Evolutionary conservation across 1,139 yeast genomes (phyloP), one percentile per base, ranked within the genome.

Genomic region (Taphrina flavorubra): DNA sequence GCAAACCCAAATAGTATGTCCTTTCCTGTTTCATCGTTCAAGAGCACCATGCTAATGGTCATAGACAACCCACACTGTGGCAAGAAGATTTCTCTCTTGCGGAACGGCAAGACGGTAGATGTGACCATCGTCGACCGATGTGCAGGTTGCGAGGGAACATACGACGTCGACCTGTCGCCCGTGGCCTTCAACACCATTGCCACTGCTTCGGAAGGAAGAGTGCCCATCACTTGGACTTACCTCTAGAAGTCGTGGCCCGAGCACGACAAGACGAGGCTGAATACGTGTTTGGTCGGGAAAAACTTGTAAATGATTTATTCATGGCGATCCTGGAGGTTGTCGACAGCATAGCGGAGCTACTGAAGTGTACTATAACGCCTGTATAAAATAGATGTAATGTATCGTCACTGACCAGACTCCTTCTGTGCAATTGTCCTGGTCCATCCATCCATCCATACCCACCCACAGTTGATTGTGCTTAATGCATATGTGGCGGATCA

Each of bases 71-170:
- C 83, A 42, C 80, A 79, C 74, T 85, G 88, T 74, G 87, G 87
- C 65, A 80, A 79, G 76, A 73, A 66, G 62, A 84, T 84, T 73
- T 79, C 77, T 69, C 81, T 84, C 62, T 71, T 72, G 73, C 81
- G 82, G 74, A 75, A 75, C 65, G 83, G 82, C 66, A 82, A 82
- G 73, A 75, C 82, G 11, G 85, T 84, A 70, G 77, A 76, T 49
- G 87, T 85, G 70, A 82, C 80, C 65, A 85, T 85, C 71, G 83
- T 81, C 64, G 87, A 85, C 76, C 79, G 83, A 70, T 85, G 88
- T 76, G 84, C 79, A 51, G 85, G 84, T 31, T 85, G 88, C 74
- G 77, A 78, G 55, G 51, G 51, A 4, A 37, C 14, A 51, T 77
- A 81, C 69, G 84, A 82, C 72, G 78, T 85, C 61, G 87, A 85